A percentile compares a stretch with the other conserved stretches of the same genome.
Evolutionary conservation across 1,139 yeast species (phyloP).

Genomic region (Zygotorulaspora mrakii): DNA sequence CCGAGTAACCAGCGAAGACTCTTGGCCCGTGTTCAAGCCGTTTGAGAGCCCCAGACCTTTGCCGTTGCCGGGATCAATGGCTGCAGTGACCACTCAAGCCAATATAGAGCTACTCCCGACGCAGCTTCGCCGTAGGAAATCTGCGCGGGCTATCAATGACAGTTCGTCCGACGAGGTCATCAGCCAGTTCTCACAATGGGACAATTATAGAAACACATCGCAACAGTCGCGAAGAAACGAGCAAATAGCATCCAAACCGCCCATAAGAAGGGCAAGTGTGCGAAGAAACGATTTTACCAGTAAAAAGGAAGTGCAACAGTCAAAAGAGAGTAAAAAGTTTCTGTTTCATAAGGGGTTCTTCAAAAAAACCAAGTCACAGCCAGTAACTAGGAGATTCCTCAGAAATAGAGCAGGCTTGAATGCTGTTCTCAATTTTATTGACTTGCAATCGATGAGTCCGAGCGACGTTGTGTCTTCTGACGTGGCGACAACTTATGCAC

Average conservation of each 20-base stretch:
- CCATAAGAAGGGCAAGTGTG: conserved; percentile 14
- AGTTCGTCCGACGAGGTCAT: neutral
- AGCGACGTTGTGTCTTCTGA: conserved; percentile 10
- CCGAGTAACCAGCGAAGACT: conserved; percentile 8
- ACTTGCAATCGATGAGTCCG: conserved; percentile 10
- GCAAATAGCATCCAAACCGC: neutral
- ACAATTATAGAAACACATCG: conserved; percentile 8
- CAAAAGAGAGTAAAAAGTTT: conserved; percentile 17
- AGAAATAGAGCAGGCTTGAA: conserved; percentile 13
- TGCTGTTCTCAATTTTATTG: conserved; percentile 11
- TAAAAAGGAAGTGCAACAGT: conserved; percentile 19
- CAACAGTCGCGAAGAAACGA: conserved; percentile 1
- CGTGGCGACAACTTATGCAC: conserved; percentile 7
- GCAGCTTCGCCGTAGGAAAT: conserved; percentile 1
- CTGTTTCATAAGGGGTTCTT: conserved; percentile 33
- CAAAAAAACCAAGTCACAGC: conserved; percentile 12
- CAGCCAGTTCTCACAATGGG: conserved; percentile 5
- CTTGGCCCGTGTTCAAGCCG: conserved; percentile 5
- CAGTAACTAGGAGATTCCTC: conserved; percentile 3
- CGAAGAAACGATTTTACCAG: conserved; percentile 29
- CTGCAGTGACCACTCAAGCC: neutral
- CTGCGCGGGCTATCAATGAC: neutral
- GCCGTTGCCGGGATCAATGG: neutral
- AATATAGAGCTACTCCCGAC: neutral
- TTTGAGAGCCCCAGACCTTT: neutral